phyloP scores from a whole-genome alignment of 805 yeast species.

The Pichia eremophila region DNA sequence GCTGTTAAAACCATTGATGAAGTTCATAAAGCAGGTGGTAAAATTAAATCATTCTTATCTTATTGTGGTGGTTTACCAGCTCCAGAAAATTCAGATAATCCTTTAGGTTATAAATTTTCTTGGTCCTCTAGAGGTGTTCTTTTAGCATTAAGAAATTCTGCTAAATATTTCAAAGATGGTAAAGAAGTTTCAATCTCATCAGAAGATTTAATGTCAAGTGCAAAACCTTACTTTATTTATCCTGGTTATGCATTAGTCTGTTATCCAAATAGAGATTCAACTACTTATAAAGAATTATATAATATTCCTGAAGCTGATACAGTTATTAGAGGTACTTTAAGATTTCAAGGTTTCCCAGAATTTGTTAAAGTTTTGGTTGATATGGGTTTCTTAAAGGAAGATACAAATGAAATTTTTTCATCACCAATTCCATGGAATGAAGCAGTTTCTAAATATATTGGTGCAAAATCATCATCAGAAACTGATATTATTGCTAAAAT shows the following conservation, averaged over 20 bases:
- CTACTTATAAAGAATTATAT: conserved; percentile 85
- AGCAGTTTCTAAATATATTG: conserved; percentile 67
- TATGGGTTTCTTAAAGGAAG: conserved; percentile 83
- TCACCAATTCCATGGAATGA: conserved; percentile 73
- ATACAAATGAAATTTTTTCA: conserved; percentile 49
- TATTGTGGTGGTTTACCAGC: conserved; percentile 99
- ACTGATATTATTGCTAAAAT: conserved; percentile 69
- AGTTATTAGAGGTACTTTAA: conserved; percentile 90
- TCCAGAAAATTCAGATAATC: conserved; percentile 95
- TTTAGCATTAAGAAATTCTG: conserved; percentile 89
- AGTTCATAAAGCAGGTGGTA: conserved; percentile 85
- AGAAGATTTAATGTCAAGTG: conserved; percentile 89
- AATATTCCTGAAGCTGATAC: conserved; percentile 96
- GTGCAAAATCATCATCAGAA: conserved; percentile 61
- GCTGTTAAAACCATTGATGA: conserved; percentile 98
- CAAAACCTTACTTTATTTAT: conserved; percentile 89
- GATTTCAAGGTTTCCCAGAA: conserved; percentile 99
- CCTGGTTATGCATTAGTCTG: conserved; percentile 93
- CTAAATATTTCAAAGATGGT: conserved; percentile 83
- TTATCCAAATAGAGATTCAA: conserved; percentile 97
- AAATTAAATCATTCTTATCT: conserved; percentile 86
- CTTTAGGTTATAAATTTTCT: conserved; percentile 96
- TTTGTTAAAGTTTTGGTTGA: conserved; percentile 93
- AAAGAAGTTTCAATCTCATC: conserved; percentile 69
- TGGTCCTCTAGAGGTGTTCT: conserved; percentile 99